phyloP scores from a whole-genome alignment of 495 filamentous ascomycete genomes.

The Bathelium albidoporum region DNA sequence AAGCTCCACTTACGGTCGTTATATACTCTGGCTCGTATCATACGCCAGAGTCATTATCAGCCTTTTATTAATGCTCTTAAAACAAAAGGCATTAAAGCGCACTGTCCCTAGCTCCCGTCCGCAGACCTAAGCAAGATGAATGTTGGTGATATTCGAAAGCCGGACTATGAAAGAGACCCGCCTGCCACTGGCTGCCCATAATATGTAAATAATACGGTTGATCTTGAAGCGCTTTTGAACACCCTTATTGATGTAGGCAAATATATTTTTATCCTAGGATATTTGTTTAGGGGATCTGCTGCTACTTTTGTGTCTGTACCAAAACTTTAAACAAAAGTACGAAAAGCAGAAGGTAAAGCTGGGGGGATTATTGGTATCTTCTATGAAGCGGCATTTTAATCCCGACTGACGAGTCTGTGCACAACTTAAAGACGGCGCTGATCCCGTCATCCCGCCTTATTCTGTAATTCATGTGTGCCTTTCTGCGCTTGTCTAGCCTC shows the following conservation, averaged over 20 bases:
- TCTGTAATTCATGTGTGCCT: constrained; percentile 26
- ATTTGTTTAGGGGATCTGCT: constrained; percentile 32
- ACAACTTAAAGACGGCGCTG: constrained; percentile 18
- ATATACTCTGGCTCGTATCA: constrained; percentile 27
- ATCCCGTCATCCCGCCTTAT: constrained; percentile 13
- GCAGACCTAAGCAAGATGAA: constrained; percentile 26
- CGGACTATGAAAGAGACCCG: constrained; percentile 26
- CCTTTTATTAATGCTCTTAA: constrained; percentile 24
- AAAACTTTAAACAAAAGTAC: constrained; percentile 19
- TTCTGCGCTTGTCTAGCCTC: too few relatives aligned
- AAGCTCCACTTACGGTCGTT: neutral
- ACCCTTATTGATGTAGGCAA: constrained; percentile 22
- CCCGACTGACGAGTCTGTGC: constrained; percentile 27
- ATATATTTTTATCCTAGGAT: constrained; percentile 23
- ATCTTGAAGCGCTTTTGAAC: constrained; percentile 17
- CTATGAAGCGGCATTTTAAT: constrained; percentile 29
- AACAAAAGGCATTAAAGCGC: constrained; percentile 21
- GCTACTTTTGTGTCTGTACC: constrained; percentile 27
- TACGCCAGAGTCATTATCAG: constrained; percentile 27
- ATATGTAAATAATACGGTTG: constrained; percentile 21
- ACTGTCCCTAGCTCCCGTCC: constrained; percentile 33
- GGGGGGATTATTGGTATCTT: constrained; percentile 33
- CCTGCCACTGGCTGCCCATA: constrained; percentile 26
- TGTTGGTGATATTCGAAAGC: constrained; percentile 22
- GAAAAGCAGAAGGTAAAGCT: constrained; percentile 16